Base-by-base conservation (phyloP, 179 eudicot genomes). In the Beta lomatogona region DNA sequence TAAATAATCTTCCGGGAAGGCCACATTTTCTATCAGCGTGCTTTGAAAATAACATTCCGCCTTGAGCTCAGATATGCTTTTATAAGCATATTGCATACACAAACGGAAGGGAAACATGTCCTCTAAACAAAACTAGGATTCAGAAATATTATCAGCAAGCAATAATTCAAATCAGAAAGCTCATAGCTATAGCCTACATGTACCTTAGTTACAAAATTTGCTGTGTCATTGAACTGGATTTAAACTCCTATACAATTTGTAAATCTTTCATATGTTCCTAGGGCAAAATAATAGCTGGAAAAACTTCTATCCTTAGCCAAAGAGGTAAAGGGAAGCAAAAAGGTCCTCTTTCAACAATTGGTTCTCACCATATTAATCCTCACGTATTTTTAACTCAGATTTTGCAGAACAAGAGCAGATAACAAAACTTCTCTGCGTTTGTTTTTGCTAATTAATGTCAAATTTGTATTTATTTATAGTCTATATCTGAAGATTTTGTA, bases 21-120 rank as follows among this genome's bases (percentile, higher is more conserved):
- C 66, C 65, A 50, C 45, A 46, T 44, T 72, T 54, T 80, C 53
- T 50, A 18, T 31, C 77, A 60, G 50, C 36, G 72, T 61, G 50
- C 45, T 19, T 60, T 12, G 31, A 41, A 72, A 22, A 25, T 10
- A 25, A 9, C 19, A 21, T 31, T 80, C 55, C 45, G 18, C 13
- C 76, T 60, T 60, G 71, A 60, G 13, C 36, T 60, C 25, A 61
- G 6, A 59, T 25, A 59, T 80, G 60, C 36, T 9, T n/a, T 13
- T 9, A 4, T 18, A 58, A 54, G 14, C 22, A 59, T 60, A 52
- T 22, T 65, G 21, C 12, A 19, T 15, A 50, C 19, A 63, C 11
- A 1, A 48, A 72, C 19, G 19, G 19, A 12, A 36, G 13, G 28
- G 25, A 9, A 25, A 69, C 60, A 5, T 9, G 25, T 25, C 4